phyloP scores from a whole-genome alignment of 2,329 filamentous ascomycete species.

The Thermomyces lanuginosus region DNA sequence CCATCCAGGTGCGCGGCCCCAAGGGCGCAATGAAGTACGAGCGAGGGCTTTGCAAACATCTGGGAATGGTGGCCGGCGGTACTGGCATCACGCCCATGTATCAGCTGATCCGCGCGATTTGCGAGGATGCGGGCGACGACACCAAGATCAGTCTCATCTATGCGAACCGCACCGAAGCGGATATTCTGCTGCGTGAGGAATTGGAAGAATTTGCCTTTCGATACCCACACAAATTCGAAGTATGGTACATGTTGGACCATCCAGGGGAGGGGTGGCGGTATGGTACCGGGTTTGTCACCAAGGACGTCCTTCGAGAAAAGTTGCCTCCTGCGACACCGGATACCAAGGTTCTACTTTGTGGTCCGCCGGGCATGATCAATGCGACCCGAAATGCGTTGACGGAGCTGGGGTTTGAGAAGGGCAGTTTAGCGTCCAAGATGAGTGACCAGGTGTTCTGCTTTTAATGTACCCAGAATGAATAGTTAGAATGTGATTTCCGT shows the following conservation, averaged over 20 bases:
- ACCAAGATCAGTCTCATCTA: slow-evolving; percentile 44
- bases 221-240: slow-evolving; percentile 38
- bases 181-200: slow-evolving; percentile 42
- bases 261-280: slow-evolving; percentile 33
- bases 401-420: slow-evolving; percentile 35
- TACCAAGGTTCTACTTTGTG: slow-evolving; percentile 42
- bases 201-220: slow-evolving; percentile 37
- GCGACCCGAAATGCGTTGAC: slow-evolving; percentile 38
- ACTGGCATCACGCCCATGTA: slow-evolving; percentile 38
- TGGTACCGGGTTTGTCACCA: slow-evolving; percentile 36
- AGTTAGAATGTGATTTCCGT: too few relatives aligned
- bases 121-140: slow-evolving; percentile 41
- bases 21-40: slow-evolving; percentile 21
- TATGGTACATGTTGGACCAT: slow-evolving; percentile 40
- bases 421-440: slow-evolving; percentile 36
- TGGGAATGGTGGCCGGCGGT: slow-evolving; percentile 26
- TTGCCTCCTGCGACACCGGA: slow-evolving; percentile 33
- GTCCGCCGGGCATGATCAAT: slow-evolving; percentile 44
- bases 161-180: slow-evolving; percentile 41
- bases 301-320: slow-evolving; percentile 33
- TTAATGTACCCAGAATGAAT: too few relatives aligned
- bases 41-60: slow-evolving; percentile 14
- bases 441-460: slow-evolving; percentile 42
- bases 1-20: slow-evolving; percentile 21
- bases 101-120: slow-evolving; percentile 47